phyloP scores from a whole-genome alignment of 768 basidiomycete genomes.

The Leucogyrophana mollusca region DNA sequence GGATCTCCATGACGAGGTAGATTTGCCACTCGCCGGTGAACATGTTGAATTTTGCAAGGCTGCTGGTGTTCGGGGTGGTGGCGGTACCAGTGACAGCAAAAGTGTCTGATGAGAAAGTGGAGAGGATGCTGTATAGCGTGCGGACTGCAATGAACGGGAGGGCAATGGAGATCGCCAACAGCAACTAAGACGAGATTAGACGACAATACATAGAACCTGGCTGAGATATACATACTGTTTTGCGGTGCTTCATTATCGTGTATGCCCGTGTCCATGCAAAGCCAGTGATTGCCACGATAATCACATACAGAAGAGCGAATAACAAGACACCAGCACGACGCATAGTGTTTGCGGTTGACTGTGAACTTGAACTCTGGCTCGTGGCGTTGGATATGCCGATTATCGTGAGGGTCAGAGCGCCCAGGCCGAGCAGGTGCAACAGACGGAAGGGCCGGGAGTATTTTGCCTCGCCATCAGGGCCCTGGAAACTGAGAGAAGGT shows the following conservation, averaged over 20 bases:
- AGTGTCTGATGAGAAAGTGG: slow-evolving; percentile 48
- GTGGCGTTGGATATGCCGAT: slow-evolving; percentile 25
- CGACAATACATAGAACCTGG: background rate
- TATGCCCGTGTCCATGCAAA: slow-evolving; percentile 53
- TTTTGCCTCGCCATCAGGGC: slow-evolving; percentile 18
- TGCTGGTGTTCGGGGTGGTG: slow-evolving; percentile 6
- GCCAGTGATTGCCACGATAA: slow-evolving; percentile 44
- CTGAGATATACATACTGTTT: slow-evolving; percentile 30
- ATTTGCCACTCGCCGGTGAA: slow-evolving; percentile 51
- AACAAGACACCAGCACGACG: slow-evolving; percentile 33
- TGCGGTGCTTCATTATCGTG: slow-evolving; percentile 25
- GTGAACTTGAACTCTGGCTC: slow-evolving; percentile 9
- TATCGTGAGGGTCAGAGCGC: slow-evolving; percentile 32
- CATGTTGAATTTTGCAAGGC: slow-evolving; percentile 50
- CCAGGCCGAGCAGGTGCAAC: slow-evolving; percentile 24
- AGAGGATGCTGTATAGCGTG: slow-evolving; percentile 44
- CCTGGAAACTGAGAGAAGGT: slow-evolving; percentile 23
- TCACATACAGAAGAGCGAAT: slow-evolving; percentile 37
- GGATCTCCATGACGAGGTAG: slow-evolving; percentile 51
- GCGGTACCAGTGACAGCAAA: slow-evolving; percentile 32
- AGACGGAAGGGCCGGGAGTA: slow-evolving; percentile 18
- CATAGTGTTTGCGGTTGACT: slow-evolving; percentile 22
- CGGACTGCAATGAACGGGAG: slow-evolving; percentile 58
- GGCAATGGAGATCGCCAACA: slow-evolving; percentile 50
- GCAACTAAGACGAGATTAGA: slow-evolving; percentile 39